Conservation (phyloP, 2,329 filamentous ascomycete species). For the Pezicula neosporulosa region DNA sequence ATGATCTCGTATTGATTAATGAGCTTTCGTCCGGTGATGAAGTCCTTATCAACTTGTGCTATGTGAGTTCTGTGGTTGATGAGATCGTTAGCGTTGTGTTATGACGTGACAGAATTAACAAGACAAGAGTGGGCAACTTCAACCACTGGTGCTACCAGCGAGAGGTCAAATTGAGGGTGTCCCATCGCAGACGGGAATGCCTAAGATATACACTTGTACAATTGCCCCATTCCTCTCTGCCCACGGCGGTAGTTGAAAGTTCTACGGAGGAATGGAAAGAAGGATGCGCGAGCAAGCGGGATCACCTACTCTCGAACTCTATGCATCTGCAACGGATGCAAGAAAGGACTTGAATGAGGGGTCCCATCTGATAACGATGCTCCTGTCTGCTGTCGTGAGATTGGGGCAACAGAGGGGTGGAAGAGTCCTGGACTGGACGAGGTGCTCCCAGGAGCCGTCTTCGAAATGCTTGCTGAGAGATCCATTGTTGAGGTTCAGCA, state of each 20-base stretch:
- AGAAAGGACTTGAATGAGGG: constrained; percentile 52
- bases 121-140: neutral
- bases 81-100: constrained; percentile 13
- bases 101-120: neutral
- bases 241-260: constrained; percentile 7
- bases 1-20: constrained; percentile 99
- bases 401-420: constrained; percentile 41
- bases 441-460: constrained; percentile 44
- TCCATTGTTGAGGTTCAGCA: constrained; percentile 26
- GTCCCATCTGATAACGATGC: constrained; percentile 48
- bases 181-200: too few species aligned
- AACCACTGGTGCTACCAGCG: neutral
- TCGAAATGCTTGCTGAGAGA: constrained; percentile 14
- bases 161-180: neutral
- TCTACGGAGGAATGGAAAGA: constrained; percentile 7
- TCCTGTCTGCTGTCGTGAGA: constrained; percentile 19
- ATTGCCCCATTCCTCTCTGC: neutral
- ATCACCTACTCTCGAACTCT: constrained; percentile 70
- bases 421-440: constrained; percentile 60
- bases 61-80: constrained; percentile 68
- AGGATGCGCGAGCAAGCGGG: neutral
- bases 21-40: constrained; percentile 84
- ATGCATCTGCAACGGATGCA: constrained; percentile 70
- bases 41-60: constrained; percentile 85
- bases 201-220: neutral